Base-by-base conservation (phyloP, 1,139 yeast species). In the Eremothecium cymbalariae region DNA sequence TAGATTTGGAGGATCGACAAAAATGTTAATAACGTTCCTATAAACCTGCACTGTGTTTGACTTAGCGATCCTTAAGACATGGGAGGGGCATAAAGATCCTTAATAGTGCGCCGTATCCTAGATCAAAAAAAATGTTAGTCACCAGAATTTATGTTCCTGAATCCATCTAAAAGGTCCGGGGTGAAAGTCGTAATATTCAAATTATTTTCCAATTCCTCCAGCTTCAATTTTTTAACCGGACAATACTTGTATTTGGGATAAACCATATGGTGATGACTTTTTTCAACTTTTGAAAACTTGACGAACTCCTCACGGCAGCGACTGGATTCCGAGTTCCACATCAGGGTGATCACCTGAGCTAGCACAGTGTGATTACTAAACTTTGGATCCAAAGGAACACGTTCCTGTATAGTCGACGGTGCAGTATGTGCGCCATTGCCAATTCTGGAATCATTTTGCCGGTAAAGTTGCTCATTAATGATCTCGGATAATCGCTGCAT, bases 241-340 rank as follows among this genome's bases (percentile, higher is more conserved):
- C 38, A 34, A 21, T 36, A 68, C 47, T 63, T 65, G 53, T 68
- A 68, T 32, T 59, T 60, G 3, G 73, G 73, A 44, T 63, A 65
- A 39, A 67, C 59, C 28, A 53, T 54, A 20, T 55, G 45, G 45
- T 68, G 72, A 13, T 65, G 53, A 23, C 55, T 60, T 48, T 65
- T 66, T 43, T 67, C 72, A 26, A 61, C 49, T 18, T 51, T 51
- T 1, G 70, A 65, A 38, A 66, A 56, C 11, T 47, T 43, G 2
- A 61, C 58, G 48, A 68, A 65, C 33, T 53, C 50, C 20, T 60
- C 59, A 46, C 64, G 65, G 30, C 64, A 60, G 13, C 50, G 53
- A 28, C 48, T 46, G 11, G 53, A 41, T 44, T 68, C 72, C 1
- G 70, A 63, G 35, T 62, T 59, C 74, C 74, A 68, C 62, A 68